These are phyloP conservation scores for Aspergillus ibericus DNA, from an alignment of 2,329 filamentous ascomycete genomes.

Conservation along the genomic window DNA sequence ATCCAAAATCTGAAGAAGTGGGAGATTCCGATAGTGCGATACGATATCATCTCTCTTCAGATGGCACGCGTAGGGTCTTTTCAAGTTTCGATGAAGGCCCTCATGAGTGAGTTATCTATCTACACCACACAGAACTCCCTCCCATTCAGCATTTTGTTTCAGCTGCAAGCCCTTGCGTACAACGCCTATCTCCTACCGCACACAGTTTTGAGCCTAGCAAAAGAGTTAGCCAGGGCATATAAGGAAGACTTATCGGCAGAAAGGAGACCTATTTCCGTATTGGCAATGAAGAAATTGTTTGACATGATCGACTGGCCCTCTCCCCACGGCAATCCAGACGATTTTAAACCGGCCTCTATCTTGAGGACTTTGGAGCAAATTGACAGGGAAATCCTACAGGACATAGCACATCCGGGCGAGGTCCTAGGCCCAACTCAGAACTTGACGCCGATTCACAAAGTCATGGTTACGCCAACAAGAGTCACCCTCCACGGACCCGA, in stretches of 20 bases:
- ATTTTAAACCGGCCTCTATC: conserved; percentile 44
- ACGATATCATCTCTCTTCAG: conserved; percentile 11
- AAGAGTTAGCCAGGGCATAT: conserved; percentile 40
- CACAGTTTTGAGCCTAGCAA: conserved; percentile 50
- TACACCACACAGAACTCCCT: conserved; percentile 35
- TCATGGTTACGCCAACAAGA: conserved; percentile 59
- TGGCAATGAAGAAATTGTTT: conserved; percentile 56
- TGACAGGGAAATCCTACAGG: conserved; percentile 38
- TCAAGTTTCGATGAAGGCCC: not conserved
- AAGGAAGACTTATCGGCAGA: conserved; percentile 24
- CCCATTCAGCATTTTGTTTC: conserved; percentile 59
- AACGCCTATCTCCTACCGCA: conserved; percentile 63
- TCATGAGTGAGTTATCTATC: conserved; percentile 37
- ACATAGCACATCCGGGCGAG: conserved; percentile 17
- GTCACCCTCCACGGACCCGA: conserved; percentile 60
- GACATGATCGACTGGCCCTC: conserved; percentile 56
- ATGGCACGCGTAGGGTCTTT: not conserved
- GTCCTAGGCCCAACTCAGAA: conserved; percentile 31
- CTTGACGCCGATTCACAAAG: conserved; percentile 55
- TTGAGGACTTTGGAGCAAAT: conserved; percentile 41
- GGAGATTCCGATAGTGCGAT: conserved; percentile 21
- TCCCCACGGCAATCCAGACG: conserved; percentile 49
- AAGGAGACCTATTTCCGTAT: conserved; percentile 48
- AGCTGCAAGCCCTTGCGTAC: conserved; percentile 62
- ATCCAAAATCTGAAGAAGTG: conserved; percentile 26